These are phyloP conservation scores for Lavandula angustifolia DNA, from an alignment of 257 asterid species.

Conservation along the genomic window DNA sequence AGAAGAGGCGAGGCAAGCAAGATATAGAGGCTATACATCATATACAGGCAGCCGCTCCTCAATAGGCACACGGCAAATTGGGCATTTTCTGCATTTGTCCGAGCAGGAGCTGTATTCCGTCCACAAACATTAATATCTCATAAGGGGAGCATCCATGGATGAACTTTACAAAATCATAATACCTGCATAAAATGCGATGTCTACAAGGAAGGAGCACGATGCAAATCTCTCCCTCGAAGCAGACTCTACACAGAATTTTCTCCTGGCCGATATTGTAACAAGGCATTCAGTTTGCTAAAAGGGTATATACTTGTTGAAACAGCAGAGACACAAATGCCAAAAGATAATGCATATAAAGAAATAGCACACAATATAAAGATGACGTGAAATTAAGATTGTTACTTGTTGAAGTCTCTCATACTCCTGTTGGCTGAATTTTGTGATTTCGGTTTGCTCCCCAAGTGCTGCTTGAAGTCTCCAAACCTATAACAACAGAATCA, in stretches of 20 bases:
- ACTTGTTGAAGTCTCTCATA: slow-evolving; percentile 96
- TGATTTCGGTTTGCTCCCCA: slow-evolving; percentile 96
- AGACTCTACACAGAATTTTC: slow-evolving; percentile 87
- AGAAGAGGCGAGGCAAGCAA: slow-evolving; percentile 26
- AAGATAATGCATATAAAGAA: neutral
- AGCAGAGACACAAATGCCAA: slow-evolving; percentile 6
- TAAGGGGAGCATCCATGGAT: neutral
- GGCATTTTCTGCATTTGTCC: slow-evolving; percentile 86
- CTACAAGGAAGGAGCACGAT: slow-evolving; percentile 93
- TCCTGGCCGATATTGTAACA: slow-evolving; percentile 55
- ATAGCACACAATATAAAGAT: neutral
- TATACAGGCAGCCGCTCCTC: slow-evolving; percentile 85
- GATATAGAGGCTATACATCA: slow-evolving; percentile 72
- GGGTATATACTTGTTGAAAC: neutral
- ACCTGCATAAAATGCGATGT: slow-evolving; percentile 97
- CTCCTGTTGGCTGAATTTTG: slow-evolving; percentile 92
- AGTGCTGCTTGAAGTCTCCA: slow-evolving; percentile 99
- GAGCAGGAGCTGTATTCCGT: slow-evolving; percentile 67
- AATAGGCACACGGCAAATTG: slow-evolving; percentile 72
- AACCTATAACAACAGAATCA: slow-evolving; percentile 53
- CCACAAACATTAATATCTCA: slow-evolving; percentile 19
- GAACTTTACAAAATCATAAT: slow-evolving; percentile 20
- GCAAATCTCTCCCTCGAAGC: slow-evolving; percentile 93
- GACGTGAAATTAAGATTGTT: slow-evolving; percentile 31
- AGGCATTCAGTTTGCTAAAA: slow-evolving; percentile 23